Base-by-base conservation (phyloP, 108 stramenopile species). In the Nannochloropsis gaditana region DNA sequence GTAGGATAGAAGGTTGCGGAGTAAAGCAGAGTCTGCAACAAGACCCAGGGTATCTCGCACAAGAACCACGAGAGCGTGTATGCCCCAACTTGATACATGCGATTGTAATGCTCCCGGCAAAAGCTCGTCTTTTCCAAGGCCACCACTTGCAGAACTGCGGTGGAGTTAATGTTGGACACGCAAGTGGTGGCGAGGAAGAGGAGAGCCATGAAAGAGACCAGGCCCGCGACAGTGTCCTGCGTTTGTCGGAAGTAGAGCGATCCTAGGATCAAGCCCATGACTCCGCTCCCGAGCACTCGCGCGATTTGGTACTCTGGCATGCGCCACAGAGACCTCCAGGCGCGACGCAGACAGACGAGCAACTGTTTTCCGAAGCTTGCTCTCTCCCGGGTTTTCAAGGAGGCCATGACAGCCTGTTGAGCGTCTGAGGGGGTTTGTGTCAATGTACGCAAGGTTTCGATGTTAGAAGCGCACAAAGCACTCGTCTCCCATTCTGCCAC, bases 211-310 rank as follows among this genome's bases (percentile, higher is more conserved):
- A 31, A 42, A 11, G 41, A 41, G 5, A 41, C 21, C 80, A 42
- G 11, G 11, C 41, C 41, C 6, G 41, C 11, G 5, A 81, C 80
- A 41, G 11, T 42, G 31, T 81, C 80, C 41, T 81, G 41, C 41
- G 21, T 42, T 41, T 81, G 80, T 41, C 41, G 80, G 41, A 31
- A 81, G 59, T 87, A 87, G 2, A 83, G 45, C 42, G 83, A 50
- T 11, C 82, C 83, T 8, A 87, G 84, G 0, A 87, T 84, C 41
- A 87, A 44, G 9, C 43, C 86, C 79, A 87, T 84, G 21, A 87
- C 42, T 4, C 21, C 42, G 84, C 43, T 50, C 9, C 21, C 83
- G 41, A 83, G 21, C 19, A 82, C 41, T 42, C 86, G 86, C 41
- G 45, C 17, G 43, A 87, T 45, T 11, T 42, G n/a, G 44, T 87